Base-by-base conservation (phyloP, 345 rosid genomes). In the Arabidopsis suecica region DNA sequence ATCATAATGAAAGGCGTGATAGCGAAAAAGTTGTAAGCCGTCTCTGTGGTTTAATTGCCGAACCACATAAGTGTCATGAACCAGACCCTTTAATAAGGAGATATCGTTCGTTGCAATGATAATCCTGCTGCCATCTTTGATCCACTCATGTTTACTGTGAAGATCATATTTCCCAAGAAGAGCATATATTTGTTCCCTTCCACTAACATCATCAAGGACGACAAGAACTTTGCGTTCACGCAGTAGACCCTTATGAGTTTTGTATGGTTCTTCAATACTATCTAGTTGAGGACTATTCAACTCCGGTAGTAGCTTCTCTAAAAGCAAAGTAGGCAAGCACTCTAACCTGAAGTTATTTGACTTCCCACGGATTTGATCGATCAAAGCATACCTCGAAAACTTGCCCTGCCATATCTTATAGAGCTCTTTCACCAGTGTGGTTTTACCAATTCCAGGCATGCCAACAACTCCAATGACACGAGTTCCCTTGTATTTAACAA, bases 71-170 rank as follows among this genome's bases (percentile, higher is more conserved):
- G 68, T 38, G 1, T 61, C 38, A 9, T 59, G 11, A 37, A 48
- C 68, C 11, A 5, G 11, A 34, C 25, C 66, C 9, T 71, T 34
- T 3, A 48, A 47, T 5, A 74, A 28, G 37, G 76, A 72, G n/a
- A 45, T 41, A 33, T 79, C 67, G 8, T 66, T 74, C 10, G 74
- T 62, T 6, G 76, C 62, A 44, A 77, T 45, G 25, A 77, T n/a
- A 45, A 77, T 28, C 68, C 66, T 44, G 33, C 76, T 77, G 3
- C 76, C 80, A 0, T 25, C 53, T 8, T 0, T 9, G 41, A 68
- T 68, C 72, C 72, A 53, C 6, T 68, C 72, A 4, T 1, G 28
- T 9, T 3, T 23, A 44, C 2, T 44, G 8, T 44, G 3, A 44
- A 44, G 49, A 44, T 44, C 49, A 44, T 14, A 44, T 44, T 44